Conservation (phyloP, 78 protist species). For the Planoprotostelium fungivorum region DNA sequence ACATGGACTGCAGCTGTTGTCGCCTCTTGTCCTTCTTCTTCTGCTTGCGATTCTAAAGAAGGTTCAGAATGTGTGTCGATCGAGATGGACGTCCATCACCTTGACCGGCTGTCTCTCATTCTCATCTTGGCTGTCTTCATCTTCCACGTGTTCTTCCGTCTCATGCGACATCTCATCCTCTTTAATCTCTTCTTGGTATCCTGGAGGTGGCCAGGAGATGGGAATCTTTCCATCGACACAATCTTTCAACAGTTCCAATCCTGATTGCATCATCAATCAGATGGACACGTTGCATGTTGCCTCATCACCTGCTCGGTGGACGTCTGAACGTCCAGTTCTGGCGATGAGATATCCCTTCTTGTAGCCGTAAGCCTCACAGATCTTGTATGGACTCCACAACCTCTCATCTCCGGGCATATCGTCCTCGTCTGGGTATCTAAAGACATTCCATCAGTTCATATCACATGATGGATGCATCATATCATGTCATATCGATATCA, state of each 20-base stretch:
- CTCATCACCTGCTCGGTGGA: constrained; percentile 41
- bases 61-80: background rate
- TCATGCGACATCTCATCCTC: background rate
- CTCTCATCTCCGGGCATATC: constrained; percentile 10
- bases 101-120: background rate
- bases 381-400: constrained; percentile 23
- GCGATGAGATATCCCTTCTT: constrained; percentile 47
- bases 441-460: too few species aligned
- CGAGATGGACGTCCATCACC: background rate
- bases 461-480: too few species aligned
- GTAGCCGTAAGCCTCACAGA: constrained; percentile 42
- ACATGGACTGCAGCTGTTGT: background rate
- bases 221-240: constrained; percentile 49
- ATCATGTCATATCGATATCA: too few species aligned
- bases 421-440: constrained; percentile 15
- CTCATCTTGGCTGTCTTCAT: background rate
- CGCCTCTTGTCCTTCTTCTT: background rate
- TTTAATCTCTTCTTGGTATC: constrained; percentile 11
- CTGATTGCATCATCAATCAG: background rate
- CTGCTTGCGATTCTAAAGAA: background rate
- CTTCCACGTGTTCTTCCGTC: background rate
- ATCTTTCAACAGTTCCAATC: constrained; percentile 21
- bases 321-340: constrained; percentile 40
- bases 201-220: constrained; percentile 55
- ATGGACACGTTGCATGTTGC: background rate